These are phyloP conservation scores for Nannochloropsis oceanica DNA, from an alignment of 108 stramenopile genomes.

Conservation along the genomic window DNA sequence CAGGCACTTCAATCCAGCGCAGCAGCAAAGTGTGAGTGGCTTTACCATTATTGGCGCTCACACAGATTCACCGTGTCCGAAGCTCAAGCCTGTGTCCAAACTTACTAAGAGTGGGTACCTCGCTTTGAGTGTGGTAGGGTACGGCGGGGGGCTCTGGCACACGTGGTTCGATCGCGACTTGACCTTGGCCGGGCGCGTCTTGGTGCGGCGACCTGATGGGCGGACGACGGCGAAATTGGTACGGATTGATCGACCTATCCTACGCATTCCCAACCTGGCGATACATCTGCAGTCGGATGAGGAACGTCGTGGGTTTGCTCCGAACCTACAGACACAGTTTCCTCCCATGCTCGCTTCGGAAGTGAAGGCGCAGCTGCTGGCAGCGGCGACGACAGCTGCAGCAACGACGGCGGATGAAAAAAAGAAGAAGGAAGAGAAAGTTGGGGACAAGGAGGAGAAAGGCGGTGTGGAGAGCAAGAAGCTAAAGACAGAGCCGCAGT, in stretches of 20 bases:
- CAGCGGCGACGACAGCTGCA: conserved; percentile 30
- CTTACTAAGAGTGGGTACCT: conserved; percentile 21
- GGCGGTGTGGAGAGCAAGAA: background rate
- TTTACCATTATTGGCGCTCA: conserved; percentile 86
- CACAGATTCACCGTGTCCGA: conserved; percentile 78
- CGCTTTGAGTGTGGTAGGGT: conserved; percentile 73
- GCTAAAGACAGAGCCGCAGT: background rate
- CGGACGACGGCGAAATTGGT: background rate
- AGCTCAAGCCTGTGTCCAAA: conserved; percentile 72
- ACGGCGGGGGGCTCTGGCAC: conserved; percentile 92
- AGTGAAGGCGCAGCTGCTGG: conserved; percentile 45
- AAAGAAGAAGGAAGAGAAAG: conserved; percentile 13
- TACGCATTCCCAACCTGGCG: conserved; percentile 79
- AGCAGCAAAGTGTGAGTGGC: conserved; percentile 33
- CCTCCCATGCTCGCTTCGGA: conserved; percentile 70
- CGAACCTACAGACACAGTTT: conserved; percentile 85
- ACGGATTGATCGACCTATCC: conserved; percentile 52
- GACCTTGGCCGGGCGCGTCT: conserved; percentile 71
- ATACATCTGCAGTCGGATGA: conserved; percentile 78
- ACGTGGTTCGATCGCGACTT: conserved; percentile 93
- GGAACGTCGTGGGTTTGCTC: conserved; percentile 44
- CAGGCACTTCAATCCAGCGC: conserved; percentile 20
- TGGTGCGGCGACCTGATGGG: conserved; percentile 39
- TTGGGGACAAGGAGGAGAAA: background rate
- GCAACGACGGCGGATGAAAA: conserved; percentile 24